Evolutionary conservation across 805 yeast species (phyloP).

Genomic region (Lachancea meyersii): DNA sequence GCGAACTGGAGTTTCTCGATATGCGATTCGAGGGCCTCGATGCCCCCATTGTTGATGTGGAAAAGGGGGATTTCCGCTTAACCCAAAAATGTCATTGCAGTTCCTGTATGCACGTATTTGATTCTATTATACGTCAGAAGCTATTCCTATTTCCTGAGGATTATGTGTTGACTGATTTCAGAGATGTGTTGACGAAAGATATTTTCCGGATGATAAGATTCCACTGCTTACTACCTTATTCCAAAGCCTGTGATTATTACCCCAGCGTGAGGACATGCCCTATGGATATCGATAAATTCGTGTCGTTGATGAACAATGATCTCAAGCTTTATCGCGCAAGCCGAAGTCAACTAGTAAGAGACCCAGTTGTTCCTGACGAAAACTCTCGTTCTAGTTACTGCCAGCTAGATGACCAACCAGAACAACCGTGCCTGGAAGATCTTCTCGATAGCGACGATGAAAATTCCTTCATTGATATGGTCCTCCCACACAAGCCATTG

Average conservation of each 20-base stretch:
- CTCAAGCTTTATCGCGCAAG: conserved; percentile 22
- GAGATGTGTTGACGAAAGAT: conserved; percentile 32
- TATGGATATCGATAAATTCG: conserved; percentile 32
- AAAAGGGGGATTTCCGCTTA: conserved; percentile 23
- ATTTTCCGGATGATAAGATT: conserved; percentile 34
- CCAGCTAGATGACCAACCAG: not conserved
- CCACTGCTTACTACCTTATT: conserved; percentile 36
- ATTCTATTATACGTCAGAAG: conserved; percentile 32
- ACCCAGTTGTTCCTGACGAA: not conserved
- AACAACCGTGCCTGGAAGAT: not conserved
- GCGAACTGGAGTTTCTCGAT: conserved; percentile 36
- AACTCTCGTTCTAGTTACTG: not conserved
- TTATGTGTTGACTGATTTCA: conserved; percentile 21
- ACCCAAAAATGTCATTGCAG: conserved; percentile 30
- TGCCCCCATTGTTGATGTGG: conserved; percentile 27
- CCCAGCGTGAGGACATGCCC: conserved; percentile 40
- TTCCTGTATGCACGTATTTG: conserved; percentile 27
- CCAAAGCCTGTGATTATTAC: conserved; percentile 39
- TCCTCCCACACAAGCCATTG: conserved; percentile 8
- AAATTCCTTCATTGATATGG: conserved; percentile 4
- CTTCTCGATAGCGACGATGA: conserved; percentile 8
- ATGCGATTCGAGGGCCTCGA: conserved; percentile 34
- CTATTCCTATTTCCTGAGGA: conserved; percentile 31
- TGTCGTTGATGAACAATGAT: conserved; percentile 23
- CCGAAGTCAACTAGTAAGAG: conserved; percentile 20